Evolutionary conservation across 805 yeast species (phyloP), one percentile per base, ranked within the genome.

Genomic region (Suhomyces canberraensis): DNA sequence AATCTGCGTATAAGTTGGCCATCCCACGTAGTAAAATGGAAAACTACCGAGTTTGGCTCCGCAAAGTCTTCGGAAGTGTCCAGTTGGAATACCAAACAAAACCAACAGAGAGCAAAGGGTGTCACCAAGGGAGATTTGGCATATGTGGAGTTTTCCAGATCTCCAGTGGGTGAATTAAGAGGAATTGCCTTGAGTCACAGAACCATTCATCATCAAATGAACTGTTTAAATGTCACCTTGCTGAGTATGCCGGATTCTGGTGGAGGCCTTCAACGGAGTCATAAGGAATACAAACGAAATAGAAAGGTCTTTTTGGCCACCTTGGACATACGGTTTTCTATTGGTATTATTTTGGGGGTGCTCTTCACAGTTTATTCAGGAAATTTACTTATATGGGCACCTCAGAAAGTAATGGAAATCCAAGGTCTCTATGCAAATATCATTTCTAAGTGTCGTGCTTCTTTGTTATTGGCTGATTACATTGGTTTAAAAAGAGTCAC

Each of bases 111-210:
- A 27, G 40, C 44, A 38, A 40, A 41, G 29, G 36, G 33, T 21
- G 29, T 39, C 11, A 28, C 43, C 17, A 48, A 45, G 26, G 47
- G 59, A 14, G 95, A 87, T 51, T 64, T 93, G 40, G 96, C 98
- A 0, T 93, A 93, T 52, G 90, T 93, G 11, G 98, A 93, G 61
- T 93, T 84, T 53, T 79, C 93, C 0, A 76, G 90, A 48, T 84
- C 95, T 1, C 95, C 97, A 0, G 77, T 85, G 18, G 98, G 98
- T 3, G 95, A 90, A 46, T 62, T 89, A 24, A 71, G 96, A 40
- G 99, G 99, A 13, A 95, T 93, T 24, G 96, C 95, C 1, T 75
- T 93, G 54, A 84, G 93, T 16, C 98, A 93, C 56, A 70, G 87
- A 41, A 89, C 96, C 0, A 76, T 93, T 5, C 73, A 84, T 54